Evolutionary conservation across 2,329 filamentous ascomycete genomes (phyloP).

Genomic region (Epichloe brachyelytri): DNA sequence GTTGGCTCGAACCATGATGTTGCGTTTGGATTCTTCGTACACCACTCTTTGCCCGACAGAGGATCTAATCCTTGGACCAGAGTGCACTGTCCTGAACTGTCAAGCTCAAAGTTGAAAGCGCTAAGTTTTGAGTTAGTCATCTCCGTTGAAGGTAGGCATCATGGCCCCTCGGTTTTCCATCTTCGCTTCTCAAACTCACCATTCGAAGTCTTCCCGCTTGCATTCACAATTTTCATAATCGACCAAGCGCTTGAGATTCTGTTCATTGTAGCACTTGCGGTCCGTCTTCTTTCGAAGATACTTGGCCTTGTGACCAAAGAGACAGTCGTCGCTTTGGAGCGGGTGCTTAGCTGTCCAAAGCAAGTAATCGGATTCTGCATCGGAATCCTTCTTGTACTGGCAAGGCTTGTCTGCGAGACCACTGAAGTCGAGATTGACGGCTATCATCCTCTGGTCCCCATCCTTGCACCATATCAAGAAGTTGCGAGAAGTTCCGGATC

Average conservation of each 20-base stretch:
- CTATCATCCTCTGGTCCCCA: constrained; percentile 45
- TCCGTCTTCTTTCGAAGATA: constrained; percentile 85
- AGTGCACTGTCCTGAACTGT: constrained; percentile 58
- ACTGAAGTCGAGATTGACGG: constrained; percentile 81
- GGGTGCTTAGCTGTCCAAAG: constrained; percentile 85
- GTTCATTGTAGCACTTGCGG: constrained; percentile 69
- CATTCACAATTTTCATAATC: constrained; percentile 71
- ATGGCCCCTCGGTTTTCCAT: no score
- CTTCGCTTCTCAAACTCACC: constrained; percentile 34
- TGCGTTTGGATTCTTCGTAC: constrained; percentile 49
- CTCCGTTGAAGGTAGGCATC: constrained; percentile 15
- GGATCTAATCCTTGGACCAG: constrained; percentile 64
- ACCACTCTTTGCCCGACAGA: constrained; percentile 35
- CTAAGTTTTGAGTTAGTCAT: constrained; percentile 27
- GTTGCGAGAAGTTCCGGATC: constrained; percentile 78
- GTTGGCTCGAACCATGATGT: constrained; percentile 73
- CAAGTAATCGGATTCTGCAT: constrained; percentile 55
- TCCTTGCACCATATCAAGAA: constrained; percentile 77
- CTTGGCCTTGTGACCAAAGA: constrained; percentile 82
- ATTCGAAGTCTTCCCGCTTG: constrained; percentile 80
- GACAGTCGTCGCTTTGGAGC: constrained; percentile 60
- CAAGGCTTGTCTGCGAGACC: constrained; percentile 65
- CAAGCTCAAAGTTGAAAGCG: constrained; percentile 85
- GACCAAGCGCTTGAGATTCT: constrained; percentile 57
- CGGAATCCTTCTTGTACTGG: constrained; percentile 45